phyloP scores from a whole-genome alignment of 495 filamentous ascomycete species.

The Cercophora sp. region DNA sequence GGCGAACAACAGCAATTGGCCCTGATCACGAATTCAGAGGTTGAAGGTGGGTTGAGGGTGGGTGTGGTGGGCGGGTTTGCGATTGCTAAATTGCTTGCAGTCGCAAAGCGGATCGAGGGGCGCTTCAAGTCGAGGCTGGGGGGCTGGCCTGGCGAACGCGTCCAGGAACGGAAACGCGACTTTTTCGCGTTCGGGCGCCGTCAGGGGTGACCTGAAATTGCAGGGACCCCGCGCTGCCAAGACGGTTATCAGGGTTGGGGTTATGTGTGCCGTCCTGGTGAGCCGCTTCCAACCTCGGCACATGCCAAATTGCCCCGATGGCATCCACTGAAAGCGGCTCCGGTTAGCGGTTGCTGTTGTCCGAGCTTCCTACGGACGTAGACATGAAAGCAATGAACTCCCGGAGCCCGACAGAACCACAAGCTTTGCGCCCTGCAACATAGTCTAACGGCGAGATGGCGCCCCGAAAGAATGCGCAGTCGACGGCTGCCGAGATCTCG shows the following conservation, averaged over 20 bases:
- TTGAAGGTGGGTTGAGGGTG: background rate
- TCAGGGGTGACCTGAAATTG: background rate
- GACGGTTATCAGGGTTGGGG: background rate
- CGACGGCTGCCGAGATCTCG: constrained; percentile 70
- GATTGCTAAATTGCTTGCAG: constrained; percentile 5
- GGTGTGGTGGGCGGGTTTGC: constrained; percentile 3
- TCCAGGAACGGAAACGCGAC: constrained; percentile 20
- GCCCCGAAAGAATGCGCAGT: constrained; percentile 59
- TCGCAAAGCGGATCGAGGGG: constrained; percentile 1
- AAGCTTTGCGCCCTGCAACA: background rate
- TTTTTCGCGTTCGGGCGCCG: constrained; percentile 20
- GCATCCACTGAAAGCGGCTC: too few species aligned
- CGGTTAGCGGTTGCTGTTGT: too few species aligned
- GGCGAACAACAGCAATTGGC: constrained; percentile 18
- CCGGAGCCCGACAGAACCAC: background rate
- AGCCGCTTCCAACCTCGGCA: constrained; percentile 29
- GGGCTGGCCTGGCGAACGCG: constrained; percentile 32
- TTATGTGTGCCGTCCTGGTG: background rate
- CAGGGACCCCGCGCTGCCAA: background rate
- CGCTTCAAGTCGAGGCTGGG: constrained; percentile 11
- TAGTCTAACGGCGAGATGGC: constrained; percentile 45
- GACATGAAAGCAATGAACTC: too few species aligned
- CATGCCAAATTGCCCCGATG: constrained; percentile 34
- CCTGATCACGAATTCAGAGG: background rate
- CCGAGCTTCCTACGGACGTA: too few species aligned